Conservation (phyloP, 1,284 basidiomycete species). For the Exobasidium cylindrosporum region DNA sequence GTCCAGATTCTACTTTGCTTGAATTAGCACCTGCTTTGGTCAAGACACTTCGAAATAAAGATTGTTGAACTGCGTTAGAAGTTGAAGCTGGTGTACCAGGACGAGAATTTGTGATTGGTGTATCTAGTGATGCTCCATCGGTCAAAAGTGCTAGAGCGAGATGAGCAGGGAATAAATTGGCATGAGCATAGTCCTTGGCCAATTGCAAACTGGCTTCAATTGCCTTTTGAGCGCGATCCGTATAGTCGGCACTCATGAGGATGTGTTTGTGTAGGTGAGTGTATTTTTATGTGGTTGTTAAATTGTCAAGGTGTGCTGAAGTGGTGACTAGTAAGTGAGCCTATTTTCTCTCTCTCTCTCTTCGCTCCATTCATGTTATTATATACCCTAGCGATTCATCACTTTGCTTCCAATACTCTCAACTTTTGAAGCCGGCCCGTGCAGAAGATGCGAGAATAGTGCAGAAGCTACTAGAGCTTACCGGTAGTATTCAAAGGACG, state of each 20-base stretch:
- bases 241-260: constrained; percentile 61
- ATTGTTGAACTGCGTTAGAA: constrained; percentile 54
- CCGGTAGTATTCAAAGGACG: too few species aligned
- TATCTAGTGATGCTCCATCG: constrained; percentile 20
- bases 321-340: too few species aligned
- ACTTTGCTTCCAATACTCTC: too few species aligned
- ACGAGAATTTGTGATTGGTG: constrained; percentile 6
- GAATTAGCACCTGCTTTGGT: constrained; percentile 73
- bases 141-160: constrained; percentile 73
- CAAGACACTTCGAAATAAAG: constrained; percentile 72
- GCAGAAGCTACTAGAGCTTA: too few species aligned
- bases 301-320: too few species aligned
- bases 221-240: constrained; percentile 71
- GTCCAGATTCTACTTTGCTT: constrained; percentile 36
- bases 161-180: constrained; percentile 69
- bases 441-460: too few species aligned
- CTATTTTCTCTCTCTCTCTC: too few species aligned
- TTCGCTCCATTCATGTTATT: too few species aligned
- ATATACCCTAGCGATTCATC: too few species aligned
- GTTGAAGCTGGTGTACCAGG: constrained; percentile 33
- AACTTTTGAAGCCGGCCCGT: too few species aligned
- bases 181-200: constrained; percentile 76
- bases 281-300: background rate
- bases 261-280: background rate
- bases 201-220: constrained; percentile 70